Conservation (phyloP, 108 stramenopile species). For the Fistulifera pelliculosa region DNA sequence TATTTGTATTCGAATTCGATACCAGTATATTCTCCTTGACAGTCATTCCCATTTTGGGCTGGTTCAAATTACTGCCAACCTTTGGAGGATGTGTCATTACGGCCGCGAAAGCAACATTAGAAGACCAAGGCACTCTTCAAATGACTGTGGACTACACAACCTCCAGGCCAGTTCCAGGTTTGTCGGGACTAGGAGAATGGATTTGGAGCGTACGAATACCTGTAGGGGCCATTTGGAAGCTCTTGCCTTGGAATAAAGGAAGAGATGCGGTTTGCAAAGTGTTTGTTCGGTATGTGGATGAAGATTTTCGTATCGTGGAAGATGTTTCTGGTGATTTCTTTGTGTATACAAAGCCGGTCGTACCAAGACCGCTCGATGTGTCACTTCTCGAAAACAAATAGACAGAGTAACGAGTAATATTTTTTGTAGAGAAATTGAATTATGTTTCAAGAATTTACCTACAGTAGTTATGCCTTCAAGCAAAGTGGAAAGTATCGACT, state of each 20-base stretch:
- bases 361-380: conserved; percentile 48
- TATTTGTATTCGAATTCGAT: conserved; percentile 77
- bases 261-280: conserved; percentile 62
- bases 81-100: conserved; percentile 91
- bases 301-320: conserved; percentile 74
- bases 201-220: conserved; percentile 82
- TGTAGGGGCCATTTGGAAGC: conserved; percentile 76
- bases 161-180: conserved; percentile 58
- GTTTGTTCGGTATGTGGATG: conserved; percentile 54
- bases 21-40: conserved; percentile 76
- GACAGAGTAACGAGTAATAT: no score
- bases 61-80: conserved; percentile 88
- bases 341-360: conserved; percentile 78
- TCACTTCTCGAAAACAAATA: not conserved
- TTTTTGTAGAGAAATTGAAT: no score
- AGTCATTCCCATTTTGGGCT: conserved; percentile 85
- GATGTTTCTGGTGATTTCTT: conserved; percentile 76
- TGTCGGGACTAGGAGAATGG: conserved; percentile 69
- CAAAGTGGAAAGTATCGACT: no score
- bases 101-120: conserved; percentile 45
- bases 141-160: conserved; percentile 85
- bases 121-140: conserved; percentile 44
- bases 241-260: conserved; percentile 83
- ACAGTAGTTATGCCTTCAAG: no score
- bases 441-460: no score